phyloP scores from a whole-genome alignment of 2,329 filamentous ascomycete genomes.

The Eutypa lata region DNA sequence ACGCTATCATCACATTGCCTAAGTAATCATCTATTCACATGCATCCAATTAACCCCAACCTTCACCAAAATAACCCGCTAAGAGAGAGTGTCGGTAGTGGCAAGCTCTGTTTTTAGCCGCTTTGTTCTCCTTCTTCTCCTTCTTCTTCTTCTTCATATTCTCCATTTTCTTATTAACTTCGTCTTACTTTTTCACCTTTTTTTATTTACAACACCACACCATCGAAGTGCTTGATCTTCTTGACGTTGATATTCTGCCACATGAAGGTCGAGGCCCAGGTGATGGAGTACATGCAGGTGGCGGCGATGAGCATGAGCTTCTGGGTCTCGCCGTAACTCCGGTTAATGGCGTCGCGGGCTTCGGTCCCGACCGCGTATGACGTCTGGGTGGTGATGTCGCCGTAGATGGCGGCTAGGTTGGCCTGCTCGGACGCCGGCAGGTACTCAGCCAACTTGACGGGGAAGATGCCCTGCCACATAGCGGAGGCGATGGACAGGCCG shows the following conservation, averaged over 20 bases:
- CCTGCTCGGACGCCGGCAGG: conserved; percentile 40
- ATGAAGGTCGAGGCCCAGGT: conserved; percentile 36
- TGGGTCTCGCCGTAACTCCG: conserved; percentile 50
- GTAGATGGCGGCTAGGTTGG: conserved; percentile 46
- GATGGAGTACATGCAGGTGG: conserved; percentile 27
- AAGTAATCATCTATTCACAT: no score
- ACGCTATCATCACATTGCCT: no score
- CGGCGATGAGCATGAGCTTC: conserved; percentile 40
- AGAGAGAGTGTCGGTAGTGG: no score
- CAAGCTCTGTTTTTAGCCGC: no score
- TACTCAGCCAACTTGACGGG: conserved; percentile 45
- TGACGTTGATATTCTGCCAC: conserved; percentile 41
- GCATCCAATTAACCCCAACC: no score
- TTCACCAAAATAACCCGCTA: no score
- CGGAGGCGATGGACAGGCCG: conserved; percentile 54
- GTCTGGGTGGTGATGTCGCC: conserved; percentile 48
- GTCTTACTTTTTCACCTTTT: no score
- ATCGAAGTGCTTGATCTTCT: conserved; percentile 33
- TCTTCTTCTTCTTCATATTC: no score
- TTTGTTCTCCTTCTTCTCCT: no score
- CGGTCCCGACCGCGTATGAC: conserved; percentile 46
- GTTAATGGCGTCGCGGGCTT: conserved; percentile 50
- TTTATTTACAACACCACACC: conserved; percentile 18
- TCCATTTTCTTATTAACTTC: no score
- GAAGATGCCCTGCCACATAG: conserved; percentile 59